A percentile compares a stretch with the other conserved stretches of the same genome.
Conservation (phyloP, 2,329 filamentous ascomycete species). For the Xylariomycetidae sp. region DNA sequence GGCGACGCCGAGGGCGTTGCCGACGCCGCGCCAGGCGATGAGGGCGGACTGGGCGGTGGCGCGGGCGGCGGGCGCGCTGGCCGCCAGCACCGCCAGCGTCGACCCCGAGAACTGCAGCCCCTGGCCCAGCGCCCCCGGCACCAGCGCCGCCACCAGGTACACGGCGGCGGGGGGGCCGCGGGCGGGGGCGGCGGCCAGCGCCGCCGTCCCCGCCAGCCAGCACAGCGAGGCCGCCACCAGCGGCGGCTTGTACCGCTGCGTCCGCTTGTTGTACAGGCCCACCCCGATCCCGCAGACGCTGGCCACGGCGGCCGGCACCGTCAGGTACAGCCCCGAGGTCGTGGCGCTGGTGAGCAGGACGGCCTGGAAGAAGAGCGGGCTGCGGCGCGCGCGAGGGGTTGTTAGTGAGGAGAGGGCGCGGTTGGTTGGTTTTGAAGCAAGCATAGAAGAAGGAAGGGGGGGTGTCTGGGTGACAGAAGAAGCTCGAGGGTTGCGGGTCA, state of each 20-base stretch:
- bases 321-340: constrained; percentile 64
- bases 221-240: constrained; percentile 43
- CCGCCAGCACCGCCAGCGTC: constrained; percentile 57
- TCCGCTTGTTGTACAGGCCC: constrained; percentile 57
- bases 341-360: constrained; percentile 66
- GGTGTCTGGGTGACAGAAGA: not conserved
- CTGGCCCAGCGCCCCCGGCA: constrained; percentile 51
- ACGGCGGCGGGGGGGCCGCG: constrained; percentile 43
- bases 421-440: not conserved
- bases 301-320: constrained; percentile 54
- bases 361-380: constrained; percentile 71
- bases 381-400: constrained; percentile 29
- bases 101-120: constrained; percentile 61
- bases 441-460: not conserved
- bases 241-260: constrained; percentile 54
- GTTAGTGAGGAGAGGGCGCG: constrained; percentile 18
- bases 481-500: not conserved
- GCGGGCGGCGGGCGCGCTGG: constrained; percentile 48
- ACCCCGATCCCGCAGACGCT: constrained; percentile 50
- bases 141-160: constrained; percentile 52
- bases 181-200: constrained; percentile 43
- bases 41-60: constrained; percentile 66
- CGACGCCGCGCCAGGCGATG: constrained; percentile 65
- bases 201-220: constrained; percentile 44
- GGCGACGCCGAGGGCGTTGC: constrained; percentile 68